Evolutionary conservation across 2,329 filamentous ascomycete species (phyloP).

Genomic region (Pseudofabraea citricarpa): DNA sequence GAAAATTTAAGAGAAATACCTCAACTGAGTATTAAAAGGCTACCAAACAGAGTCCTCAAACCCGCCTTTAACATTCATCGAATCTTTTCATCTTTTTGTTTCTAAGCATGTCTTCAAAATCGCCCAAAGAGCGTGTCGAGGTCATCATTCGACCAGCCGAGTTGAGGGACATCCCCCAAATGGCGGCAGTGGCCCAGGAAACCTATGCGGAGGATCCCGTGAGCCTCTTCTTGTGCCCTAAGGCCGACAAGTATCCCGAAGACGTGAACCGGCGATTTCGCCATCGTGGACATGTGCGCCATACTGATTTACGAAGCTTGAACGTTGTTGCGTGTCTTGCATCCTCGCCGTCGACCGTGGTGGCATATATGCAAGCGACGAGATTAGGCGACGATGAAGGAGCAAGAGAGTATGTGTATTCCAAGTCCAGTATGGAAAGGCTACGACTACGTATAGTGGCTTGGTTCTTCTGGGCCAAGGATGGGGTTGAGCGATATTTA

Average conservation of each 20-base stretch:
- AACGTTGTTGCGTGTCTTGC: slow-evolving; percentile 13
- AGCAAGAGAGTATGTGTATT: slow-evolving; percentile 2
- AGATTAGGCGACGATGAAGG: slow-evolving; percentile 16
- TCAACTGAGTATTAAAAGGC: too few species aligned
- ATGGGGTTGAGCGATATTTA: slow-evolving; percentile 4
- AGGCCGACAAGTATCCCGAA: slow-evolving; percentile 6
- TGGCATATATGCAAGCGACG: slow-evolving; percentile 14
- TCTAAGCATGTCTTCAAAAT: too few species aligned
- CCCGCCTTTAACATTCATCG: too few species aligned
- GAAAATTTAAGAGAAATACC: too few species aligned
- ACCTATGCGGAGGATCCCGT: slow-evolving; percentile 13
- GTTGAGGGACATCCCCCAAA: slow-evolving; percentile 9
- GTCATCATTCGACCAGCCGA: slow-evolving; percentile 10
- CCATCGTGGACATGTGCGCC: slow-evolving; percentile 6
- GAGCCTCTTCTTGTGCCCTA: slow-evolving; percentile 10
- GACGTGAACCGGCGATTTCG: slow-evolving; percentile 6
- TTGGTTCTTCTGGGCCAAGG: slow-evolving; percentile 8
- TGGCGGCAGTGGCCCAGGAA: slow-evolving; percentile 4
- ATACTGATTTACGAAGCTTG: slow-evolving; percentile 4
- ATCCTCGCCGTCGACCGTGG: slow-evolving; percentile 3
- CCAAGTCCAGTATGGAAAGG: background rate
- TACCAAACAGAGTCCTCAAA: too few species aligned
- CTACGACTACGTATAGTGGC: slow-evolving; percentile 3
- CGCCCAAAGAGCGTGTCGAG: too few species aligned
- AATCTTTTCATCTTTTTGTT: too few species aligned